phyloP scores from a whole-genome alignment of 495 filamentous ascomycete species.

The Xylaria scruposa region DNA sequence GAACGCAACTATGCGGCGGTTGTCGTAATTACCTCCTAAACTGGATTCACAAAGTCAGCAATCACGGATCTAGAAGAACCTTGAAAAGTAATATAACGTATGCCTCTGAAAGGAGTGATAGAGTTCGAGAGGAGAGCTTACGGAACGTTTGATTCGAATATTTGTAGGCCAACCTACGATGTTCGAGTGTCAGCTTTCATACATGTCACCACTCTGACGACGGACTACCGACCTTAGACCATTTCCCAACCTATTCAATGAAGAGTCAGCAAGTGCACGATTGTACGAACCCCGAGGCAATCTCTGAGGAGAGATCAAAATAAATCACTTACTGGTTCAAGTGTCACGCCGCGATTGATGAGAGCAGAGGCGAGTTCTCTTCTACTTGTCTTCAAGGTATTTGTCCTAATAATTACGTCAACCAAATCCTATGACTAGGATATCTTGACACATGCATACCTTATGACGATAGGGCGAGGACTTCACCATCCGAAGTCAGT shows the following conservation, averaged over 20 bases:
- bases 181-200: not conserved
- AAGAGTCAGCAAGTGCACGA: slow-evolving; percentile 1
- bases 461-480: slow-evolving; percentile 28
- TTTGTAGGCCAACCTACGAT: slow-evolving; percentile 72
- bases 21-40: slow-evolving; percentile 22
- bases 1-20: not conserved
- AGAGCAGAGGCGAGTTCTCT: slow-evolving; percentile 90
- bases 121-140: slow-evolving; percentile 52
- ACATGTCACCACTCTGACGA: not conserved
- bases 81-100: not conserved
- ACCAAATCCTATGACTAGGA: not conserved
- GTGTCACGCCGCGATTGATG: slow-evolving; percentile 95
- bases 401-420: slow-evolving; percentile 70
- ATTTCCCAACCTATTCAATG: slow-evolving; percentile 68
- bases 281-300: not conserved
- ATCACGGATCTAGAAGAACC: not conserved
- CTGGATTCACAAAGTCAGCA: slow-evolving; percentile 16
- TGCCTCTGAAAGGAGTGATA: not conserved
- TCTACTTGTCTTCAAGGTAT: slow-evolving; percentile 91
- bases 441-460: slow-evolving; percentile 20
- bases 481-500: slow-evolving; percentile 42
- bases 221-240: slow-evolving; percentile 77
- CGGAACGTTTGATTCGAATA: slow-evolving; percentile 92
- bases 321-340: slow-evolving; percentile 74
- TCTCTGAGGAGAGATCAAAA: not conserved